phyloP scores from a whole-genome alignment of 345 rosid genomes.

The Salix arbutifolia region DNA sequence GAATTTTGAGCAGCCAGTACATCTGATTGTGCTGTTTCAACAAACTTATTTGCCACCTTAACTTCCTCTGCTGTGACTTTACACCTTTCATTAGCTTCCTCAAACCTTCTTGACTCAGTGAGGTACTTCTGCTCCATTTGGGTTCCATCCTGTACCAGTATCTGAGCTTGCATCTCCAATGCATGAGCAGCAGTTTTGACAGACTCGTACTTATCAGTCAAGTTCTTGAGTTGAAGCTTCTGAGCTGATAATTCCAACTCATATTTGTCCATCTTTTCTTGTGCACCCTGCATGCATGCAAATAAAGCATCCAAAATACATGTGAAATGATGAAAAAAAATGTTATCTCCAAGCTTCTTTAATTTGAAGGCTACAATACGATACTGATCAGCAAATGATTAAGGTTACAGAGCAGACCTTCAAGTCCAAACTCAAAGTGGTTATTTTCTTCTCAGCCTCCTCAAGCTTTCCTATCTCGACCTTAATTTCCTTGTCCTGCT shows the following conservation, averaged over 20 bases:
- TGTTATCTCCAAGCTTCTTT: not conserved
- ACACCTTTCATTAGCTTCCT: constrained; percentile 21
- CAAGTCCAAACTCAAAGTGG: constrained; percentile 27
- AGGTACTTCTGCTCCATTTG: constrained; percentile 31
- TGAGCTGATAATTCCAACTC: constrained; percentile 27
- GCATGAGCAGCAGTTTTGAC: constrained; percentile 22
- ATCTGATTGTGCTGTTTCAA: constrained; percentile 27
- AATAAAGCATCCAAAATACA: not conserved
- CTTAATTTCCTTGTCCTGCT: constrained; percentile 34
- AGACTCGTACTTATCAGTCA: constrained; percentile 26
- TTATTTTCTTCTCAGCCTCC: constrained; percentile 27
- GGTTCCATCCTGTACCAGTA: constrained; percentile 24
- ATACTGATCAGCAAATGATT: not conserved
- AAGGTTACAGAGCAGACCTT: constrained; percentile 22
- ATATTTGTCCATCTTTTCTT: constrained; percentile 27
- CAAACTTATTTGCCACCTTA: constrained; percentile 21
- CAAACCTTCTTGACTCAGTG: constrained; percentile 26
- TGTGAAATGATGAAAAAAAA: not conserved
- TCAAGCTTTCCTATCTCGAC: constrained; percentile 32
- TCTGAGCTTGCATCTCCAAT: constrained; percentile 26
- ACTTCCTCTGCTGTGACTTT: constrained; percentile 22
- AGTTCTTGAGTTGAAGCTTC: constrained; percentile 26
- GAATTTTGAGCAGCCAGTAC: constrained; percentile 21
- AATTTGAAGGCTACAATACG: not conserved
- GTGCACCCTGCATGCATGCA: constrained; percentile 26